Base-by-base conservation (phyloP, 2,329 filamentous ascomycete genomes). In the Aspergillus sclerotialis region DNA sequence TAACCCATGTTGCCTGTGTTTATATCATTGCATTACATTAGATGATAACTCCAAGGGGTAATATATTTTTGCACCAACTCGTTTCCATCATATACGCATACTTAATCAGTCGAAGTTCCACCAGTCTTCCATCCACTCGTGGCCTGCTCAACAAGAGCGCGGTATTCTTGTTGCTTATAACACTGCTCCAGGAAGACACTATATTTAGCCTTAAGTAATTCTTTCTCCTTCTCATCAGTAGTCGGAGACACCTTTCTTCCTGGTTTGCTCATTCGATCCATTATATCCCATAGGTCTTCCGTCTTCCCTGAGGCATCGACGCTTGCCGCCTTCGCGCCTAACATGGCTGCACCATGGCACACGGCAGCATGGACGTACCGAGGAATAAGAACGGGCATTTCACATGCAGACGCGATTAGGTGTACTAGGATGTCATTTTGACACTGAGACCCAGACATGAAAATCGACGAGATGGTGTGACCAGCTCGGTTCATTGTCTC, bases 401-500 rank as follows among this genome's bases (percentile, higher is more conserved):
- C 73, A 64, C 90, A 96, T 1, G 83, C 84, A 0, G 89, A 92
- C 10, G 92, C 88, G 50, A 98, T 83, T 11, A 98, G 77, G 38
- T 80, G 75, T 82, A 98, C 94, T 36, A 98, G 72, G 40, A 96
- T 78, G 21, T 82, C 78, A 63, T 98, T 98, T 65, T 95, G 89
- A 70, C 92, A 98, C 62, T 96, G 92, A 8, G 86, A 93, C 41
- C 92, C 92, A 4, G 87, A 94, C 92, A 98, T 96, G 76, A 96
- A 98, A 64, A 98, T 94, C 44, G 83, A 90, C 32, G 75, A 80
- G 60, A 98, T 89, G 48, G 76, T 70, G 66, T 98, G 92, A 7
- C 92, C 92, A 2, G 87, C 72, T 30, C 75, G 70, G 70, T 96
- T 98, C 89, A 98, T 95, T 23, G 83, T 76, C 53, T 93, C 83